Conservation (phyloP, 176 grass and related monocot genomes). For the Musa itinerans region DNA sequence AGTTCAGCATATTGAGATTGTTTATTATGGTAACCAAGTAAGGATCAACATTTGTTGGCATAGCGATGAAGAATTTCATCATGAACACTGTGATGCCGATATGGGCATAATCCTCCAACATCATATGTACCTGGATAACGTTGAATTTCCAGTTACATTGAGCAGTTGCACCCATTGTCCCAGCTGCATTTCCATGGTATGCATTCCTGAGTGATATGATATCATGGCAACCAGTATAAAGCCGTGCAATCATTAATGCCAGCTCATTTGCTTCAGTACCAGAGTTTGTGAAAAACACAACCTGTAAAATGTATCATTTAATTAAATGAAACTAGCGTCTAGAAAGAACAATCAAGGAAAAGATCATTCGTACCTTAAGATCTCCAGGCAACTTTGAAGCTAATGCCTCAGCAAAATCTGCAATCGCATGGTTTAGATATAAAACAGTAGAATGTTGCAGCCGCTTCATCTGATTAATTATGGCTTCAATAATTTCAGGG, state of each 20-base stretch:
- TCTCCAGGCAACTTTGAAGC: conserved; percentile 73
- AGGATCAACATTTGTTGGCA: not conserved
- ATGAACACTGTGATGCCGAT: not conserved
- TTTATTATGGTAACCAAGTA: not conserved
- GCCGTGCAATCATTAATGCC: conserved; percentile 80
- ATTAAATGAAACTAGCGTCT: not conserved
- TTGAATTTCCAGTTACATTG: conserved; percentile 94
- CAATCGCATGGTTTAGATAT: conserved; percentile 82
- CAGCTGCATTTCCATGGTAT: conserved; percentile 97
- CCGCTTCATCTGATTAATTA: conserved; percentile 64
- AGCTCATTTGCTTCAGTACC: conserved; percentile 91
- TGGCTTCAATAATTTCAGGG: conserved; percentile 73
- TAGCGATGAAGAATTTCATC: not conserved
- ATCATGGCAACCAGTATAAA: conserved; percentile 82
- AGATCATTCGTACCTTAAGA: conserved; percentile 50
- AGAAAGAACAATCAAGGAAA: not conserved
- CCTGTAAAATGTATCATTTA: conserved; percentile 37
- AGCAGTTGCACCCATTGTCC: conserved; percentile 78
- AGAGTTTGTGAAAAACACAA: conserved; percentile 97
- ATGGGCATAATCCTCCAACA: not conserved
- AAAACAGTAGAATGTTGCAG: conserved; percentile 86
- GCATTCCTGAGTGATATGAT: conserved; percentile 89
- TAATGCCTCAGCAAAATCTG: conserved; percentile 86
- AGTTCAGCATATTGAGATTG: not conserved
- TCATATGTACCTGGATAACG: conserved; percentile 46